Conservation (phyloP, 495 filamentous ascomycete species). For the Cercophora sp. region DNA sequence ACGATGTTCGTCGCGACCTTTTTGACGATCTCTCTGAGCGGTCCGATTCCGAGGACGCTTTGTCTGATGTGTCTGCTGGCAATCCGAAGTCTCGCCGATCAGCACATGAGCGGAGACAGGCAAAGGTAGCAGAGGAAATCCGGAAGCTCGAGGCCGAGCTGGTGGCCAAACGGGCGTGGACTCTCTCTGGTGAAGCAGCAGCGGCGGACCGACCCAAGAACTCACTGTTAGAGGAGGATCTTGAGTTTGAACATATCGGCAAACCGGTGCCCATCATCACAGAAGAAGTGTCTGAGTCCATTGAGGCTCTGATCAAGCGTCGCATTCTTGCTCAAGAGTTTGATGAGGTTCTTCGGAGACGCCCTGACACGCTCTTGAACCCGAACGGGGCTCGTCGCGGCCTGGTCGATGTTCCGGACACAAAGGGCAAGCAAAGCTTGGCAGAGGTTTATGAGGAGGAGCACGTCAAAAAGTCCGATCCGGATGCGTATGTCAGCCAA, state of each 20-base stretch:
- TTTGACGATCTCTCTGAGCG: conserved; percentile 75
- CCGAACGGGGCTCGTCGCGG: conserved; percentile 56
- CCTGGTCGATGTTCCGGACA: conserved; percentile 77
- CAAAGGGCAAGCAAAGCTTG: conserved; percentile 77
- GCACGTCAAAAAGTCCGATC: conserved; percentile 72
- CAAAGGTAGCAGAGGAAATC: conserved; percentile 82
- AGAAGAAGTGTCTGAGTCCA: conserved; percentile 84
- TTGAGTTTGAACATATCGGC: conserved; percentile 93
- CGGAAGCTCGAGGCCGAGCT: conserved; percentile 83
- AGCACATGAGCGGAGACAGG: conserved; percentile 80
- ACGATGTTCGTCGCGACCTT: conserved; percentile 82
- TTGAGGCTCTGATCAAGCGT: conserved; percentile 91
- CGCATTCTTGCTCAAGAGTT: conserved; percentile 89
- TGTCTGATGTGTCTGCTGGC: conserved; percentile 52
- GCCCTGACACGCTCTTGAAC: conserved; percentile 63
- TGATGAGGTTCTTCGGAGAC: conserved; percentile 82
- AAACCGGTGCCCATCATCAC: conserved; percentile 95
- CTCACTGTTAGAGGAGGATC: conserved; percentile 88
- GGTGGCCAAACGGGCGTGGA: conserved; percentile 90
- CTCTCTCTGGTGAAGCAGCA: conserved; percentile 80
- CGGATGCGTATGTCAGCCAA: conserved; percentile 72
- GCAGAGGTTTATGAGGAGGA: conserved; percentile 95
- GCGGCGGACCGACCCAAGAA: conserved; percentile 80
- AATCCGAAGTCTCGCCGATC: conserved; percentile 60
- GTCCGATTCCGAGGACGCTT: conserved; percentile 51